These are phyloP conservation scores for Alternaria panax DNA, from an alignment of 2,329 filamentous ascomycete species.

Conservation along the genomic window DNA sequence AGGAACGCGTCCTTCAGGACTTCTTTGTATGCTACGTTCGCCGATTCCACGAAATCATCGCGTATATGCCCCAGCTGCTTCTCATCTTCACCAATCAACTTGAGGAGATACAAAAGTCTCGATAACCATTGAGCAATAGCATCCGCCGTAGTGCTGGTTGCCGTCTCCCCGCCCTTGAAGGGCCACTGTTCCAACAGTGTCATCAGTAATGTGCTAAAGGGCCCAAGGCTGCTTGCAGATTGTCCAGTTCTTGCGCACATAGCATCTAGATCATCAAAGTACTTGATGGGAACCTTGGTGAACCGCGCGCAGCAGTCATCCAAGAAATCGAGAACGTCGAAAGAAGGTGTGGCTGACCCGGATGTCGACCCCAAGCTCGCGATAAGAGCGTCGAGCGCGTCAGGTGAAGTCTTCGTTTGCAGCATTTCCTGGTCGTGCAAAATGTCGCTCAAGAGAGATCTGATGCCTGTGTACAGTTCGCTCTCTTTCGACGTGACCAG, in stretches of 20 bases:
- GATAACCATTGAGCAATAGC: slow-evolving; percentile 47
- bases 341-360: slow-evolving; percentile 29
- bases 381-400: slow-evolving; percentile 55
- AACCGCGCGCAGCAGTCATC: slow-evolving; percentile 84
- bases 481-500: slow-evolving; percentile 59
- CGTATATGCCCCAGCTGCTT: slow-evolving; percentile 34
- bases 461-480: slow-evolving; percentile 61
- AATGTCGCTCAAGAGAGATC: slow-evolving; percentile 66
- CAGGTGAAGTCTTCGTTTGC: slow-evolving; percentile 53
- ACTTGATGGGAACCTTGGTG: slow-evolving; percentile 79
- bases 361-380: slow-evolving; percentile 58
- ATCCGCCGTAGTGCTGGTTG: slow-evolving; percentile 37
- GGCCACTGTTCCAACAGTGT: slow-evolving; percentile 80
- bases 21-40: slow-evolving; percentile 38
- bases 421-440: slow-evolving; percentile 73
- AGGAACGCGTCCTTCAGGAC: slow-evolving; percentile 46
- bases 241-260: slow-evolving; percentile 39
- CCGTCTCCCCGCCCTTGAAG: slow-evolving; percentile 57
- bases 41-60: slow-evolving; percentile 38
- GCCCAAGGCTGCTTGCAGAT: slow-evolving; percentile 25
- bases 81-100: slow-evolving; percentile 48
- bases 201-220: slow-evolving; percentile 71
- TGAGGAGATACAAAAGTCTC: slow-evolving; percentile 45
- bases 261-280: slow-evolving; percentile 74
- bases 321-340: slow-evolving; percentile 71